A percentile compares a stretch with the other conserved stretches of the same genome.
These are phyloP conservation scores for Leishmania amazonensis DNA, from an alignment of 208 protist genomes.

Conservation along the genomic window DNA sequence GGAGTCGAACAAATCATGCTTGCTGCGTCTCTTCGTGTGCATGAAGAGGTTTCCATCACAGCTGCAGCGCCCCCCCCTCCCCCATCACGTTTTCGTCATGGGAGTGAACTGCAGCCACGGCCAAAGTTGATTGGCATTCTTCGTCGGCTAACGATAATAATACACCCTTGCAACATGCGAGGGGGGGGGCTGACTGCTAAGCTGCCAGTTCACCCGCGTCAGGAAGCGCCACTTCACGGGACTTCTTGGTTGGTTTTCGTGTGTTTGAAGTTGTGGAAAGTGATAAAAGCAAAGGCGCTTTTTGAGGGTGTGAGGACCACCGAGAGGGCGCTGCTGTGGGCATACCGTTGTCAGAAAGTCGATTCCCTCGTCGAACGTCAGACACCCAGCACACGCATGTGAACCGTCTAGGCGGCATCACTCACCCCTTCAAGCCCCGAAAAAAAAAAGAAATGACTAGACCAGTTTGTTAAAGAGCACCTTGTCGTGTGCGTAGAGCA, in stretches of 20 bases:
- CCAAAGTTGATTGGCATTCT: background rate
- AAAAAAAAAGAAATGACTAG: constrained; percentile 8
- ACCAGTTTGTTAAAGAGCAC: background rate
- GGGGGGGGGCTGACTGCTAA: too few species aligned
- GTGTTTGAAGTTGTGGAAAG: background rate
- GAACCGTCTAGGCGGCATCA: background rate
- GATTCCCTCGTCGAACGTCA: constrained; percentile 39
- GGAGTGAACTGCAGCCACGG: background rate
- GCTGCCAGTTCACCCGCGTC: background rate
- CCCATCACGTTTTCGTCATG: background rate
- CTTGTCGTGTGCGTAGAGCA: background rate
- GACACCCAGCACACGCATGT: background rate
- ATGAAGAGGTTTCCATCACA: background rate
- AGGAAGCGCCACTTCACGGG: background rate
- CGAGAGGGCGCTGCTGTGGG: background rate
- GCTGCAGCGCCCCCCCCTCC: background rate
- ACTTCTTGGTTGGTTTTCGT: background rate
- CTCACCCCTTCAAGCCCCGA: background rate
- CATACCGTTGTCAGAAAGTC: constrained; percentile 24
- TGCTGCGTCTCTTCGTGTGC: background rate
- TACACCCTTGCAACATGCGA: too few species aligned
- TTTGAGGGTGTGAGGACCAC: background rate
- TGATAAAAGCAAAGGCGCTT: background rate
- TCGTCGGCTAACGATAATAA: too few species aligned
- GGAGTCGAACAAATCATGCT: background rate